Percentiles rank a stretch among this genome's conserved stretches.
Evolutionary conservation across 345 rosid genomes (phyloP).

Genomic region (Eucalyptus sp.): DNA sequence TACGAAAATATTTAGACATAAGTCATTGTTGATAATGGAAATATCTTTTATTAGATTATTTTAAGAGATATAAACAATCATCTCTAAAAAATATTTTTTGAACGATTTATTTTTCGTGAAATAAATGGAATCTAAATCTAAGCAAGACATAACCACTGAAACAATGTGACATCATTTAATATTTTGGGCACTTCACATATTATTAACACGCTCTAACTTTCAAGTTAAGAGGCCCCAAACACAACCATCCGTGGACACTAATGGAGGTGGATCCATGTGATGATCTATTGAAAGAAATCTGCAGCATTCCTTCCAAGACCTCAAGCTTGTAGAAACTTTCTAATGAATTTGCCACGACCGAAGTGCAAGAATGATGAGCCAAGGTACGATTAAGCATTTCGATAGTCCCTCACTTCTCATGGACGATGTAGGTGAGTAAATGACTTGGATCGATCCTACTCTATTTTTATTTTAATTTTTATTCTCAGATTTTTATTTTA

Average conservation of each 20-base stretch:
- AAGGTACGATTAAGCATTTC: background rate
- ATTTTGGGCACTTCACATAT: background rate
- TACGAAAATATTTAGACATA: background rate
- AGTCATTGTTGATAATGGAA: background rate
- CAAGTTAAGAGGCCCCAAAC: background rate
- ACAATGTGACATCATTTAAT: background rate
- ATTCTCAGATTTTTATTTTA: accelerated
- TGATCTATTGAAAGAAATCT: background rate
- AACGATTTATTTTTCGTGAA: accelerated
- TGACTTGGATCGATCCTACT: accelerated
- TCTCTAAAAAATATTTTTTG: too few species aligned
- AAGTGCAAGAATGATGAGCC: background rate
- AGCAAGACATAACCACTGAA: background rate
- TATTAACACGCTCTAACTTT: background rate
- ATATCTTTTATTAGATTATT: background rate
- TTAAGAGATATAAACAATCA: background rate
- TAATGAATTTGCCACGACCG: background rate
- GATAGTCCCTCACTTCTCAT: background rate
- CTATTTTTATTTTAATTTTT: too few species aligned
- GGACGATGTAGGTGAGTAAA: too few species aligned
- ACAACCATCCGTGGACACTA: background rate
- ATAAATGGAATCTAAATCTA: background rate
- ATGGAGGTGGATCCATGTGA: background rate
- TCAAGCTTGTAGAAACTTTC: background rate
- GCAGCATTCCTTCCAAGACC: background rate